A percentile compares a stretch with the other conserved stretches of the same genome.
Evolutionary conservation across 331 rosid species (phyloP).

Genomic region (Arachis monticola): DNA sequence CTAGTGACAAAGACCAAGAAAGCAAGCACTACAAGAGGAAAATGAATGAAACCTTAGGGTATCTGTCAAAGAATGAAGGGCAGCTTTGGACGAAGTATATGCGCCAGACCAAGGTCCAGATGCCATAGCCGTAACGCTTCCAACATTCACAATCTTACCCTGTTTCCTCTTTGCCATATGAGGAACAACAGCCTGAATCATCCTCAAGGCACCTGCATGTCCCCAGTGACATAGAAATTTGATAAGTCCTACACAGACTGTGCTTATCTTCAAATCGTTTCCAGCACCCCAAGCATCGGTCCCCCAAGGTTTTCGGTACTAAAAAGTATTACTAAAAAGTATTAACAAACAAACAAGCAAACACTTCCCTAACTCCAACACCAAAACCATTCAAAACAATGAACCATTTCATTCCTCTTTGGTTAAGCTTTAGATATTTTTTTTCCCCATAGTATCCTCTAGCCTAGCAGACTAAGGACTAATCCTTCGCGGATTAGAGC

Average conservation of each 20-base stretch:
- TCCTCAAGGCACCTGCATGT: constrained; percentile 70
- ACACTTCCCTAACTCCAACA: not conserved
- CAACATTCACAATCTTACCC: constrained; percentile 83
- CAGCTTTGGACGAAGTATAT: constrained; percentile 80
- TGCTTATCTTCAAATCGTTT: not conserved
- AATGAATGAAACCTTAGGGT: constrained; percentile 64
- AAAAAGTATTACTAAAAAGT: not conserved
- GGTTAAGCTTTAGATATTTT: too few species aligned
- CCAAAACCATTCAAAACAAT: not conserved
- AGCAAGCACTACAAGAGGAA: not conserved
- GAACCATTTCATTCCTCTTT: too few species aligned
- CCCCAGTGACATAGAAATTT: not conserved
- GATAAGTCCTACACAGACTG: not conserved
- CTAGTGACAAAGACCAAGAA: too few species aligned
- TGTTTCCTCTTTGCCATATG: constrained; percentile 73
- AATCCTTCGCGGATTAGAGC: too few species aligned
- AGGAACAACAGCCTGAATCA: constrained; percentile 89
- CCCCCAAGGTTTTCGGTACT: not conserved
- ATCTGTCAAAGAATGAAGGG: constrained; percentile 77
- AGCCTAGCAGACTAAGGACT: too few species aligned
- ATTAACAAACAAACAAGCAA: too few species aligned
- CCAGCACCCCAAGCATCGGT: not conserved
- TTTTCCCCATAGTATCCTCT: too few species aligned
- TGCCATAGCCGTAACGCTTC: constrained; percentile 68
- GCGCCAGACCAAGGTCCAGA: constrained; percentile 84